A percentile compares a stretch with the other conserved stretches of the same genome.
Conservation (phyloP, 345 rosid species). For the Aethionema arabicum region DNA sequence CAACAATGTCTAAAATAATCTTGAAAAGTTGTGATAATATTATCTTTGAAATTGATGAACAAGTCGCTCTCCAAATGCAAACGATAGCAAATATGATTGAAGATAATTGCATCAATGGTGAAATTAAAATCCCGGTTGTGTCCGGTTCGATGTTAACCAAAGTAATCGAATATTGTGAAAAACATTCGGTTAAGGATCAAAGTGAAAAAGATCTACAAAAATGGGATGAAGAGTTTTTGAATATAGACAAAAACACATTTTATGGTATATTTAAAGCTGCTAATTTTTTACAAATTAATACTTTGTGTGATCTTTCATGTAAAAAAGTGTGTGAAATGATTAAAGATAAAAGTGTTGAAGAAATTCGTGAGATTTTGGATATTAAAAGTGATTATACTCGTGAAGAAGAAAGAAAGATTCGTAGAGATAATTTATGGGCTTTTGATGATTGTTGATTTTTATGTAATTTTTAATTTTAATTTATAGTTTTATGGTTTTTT, state of each 20-base stretch:
- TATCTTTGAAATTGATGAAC: conserved; percentile 48
- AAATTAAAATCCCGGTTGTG: conserved; percentile 52
- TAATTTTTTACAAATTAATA: conserved; percentile 51
- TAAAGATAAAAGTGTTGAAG: conserved; percentile 45
- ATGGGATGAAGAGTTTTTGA: conserved; percentile 64
- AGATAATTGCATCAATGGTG: conserved; percentile 47
- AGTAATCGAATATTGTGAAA: conserved; percentile 66
- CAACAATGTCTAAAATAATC: background rate
- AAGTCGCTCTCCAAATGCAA: conserved; percentile 48
- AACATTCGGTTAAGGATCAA: conserved; percentile 32
- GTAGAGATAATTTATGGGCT: conserved; percentile 61
- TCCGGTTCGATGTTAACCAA: conserved; percentile 47
- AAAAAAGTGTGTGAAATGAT: conserved; percentile 61
- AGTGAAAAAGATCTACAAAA: conserved; percentile 41
- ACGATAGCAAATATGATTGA: conserved; percentile 49
- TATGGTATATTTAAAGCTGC: conserved; percentile 57
- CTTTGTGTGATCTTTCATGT: conserved; percentile 54
- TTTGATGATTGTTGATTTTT: conserved; percentile 39
- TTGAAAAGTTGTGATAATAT: conserved; percentile 55
- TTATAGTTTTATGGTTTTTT: too few species aligned
- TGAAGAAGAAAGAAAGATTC: conserved; percentile 57
- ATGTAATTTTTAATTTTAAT: too few species aligned
- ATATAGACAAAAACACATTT: conserved; percentile 50
- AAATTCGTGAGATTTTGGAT: conserved; percentile 51
- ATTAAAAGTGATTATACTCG: conserved; percentile 59